Evolutionary conservation across 2,329 filamentous ascomycete species (phyloP).

Genomic region (Teratosphaeriaceae sp.): DNA sequence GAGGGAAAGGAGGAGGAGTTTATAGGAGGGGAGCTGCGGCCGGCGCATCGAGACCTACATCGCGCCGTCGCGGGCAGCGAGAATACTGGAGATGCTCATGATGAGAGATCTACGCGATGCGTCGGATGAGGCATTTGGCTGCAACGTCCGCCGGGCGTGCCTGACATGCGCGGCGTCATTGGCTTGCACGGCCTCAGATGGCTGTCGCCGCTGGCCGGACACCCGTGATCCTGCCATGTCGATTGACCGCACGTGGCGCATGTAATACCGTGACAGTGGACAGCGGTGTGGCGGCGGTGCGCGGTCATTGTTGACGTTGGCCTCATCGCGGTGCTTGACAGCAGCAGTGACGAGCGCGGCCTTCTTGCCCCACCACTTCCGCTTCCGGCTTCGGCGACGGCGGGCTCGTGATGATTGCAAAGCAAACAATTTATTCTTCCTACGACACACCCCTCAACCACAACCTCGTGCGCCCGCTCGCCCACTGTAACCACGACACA

Average conservation of each 20-base stretch:
- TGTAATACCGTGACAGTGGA: too few relatives aligned
- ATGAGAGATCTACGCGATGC: neutral
- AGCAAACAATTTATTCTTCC: constrained; percentile 5
- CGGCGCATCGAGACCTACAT: constrained; percentile 3
- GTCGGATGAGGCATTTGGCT: neutral
- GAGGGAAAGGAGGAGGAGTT: constrained; percentile 18
- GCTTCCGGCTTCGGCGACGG: neutral
- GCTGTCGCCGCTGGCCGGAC: neutral
- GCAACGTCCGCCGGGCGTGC: constrained; percentile 2
- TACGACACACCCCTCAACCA: too few relatives aligned
- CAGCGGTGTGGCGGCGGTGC: too few relatives aligned
- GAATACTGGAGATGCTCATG: too few relatives aligned
- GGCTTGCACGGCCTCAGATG: neutral
- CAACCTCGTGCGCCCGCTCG: too few relatives aligned
- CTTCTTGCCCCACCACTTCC: neutral
- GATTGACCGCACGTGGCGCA: too few relatives aligned
- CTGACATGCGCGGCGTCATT: constrained; percentile 1
- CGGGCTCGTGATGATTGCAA: neutral
- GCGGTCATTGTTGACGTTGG: too few relatives aligned
- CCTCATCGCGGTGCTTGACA: too few relatives aligned
- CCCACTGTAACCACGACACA: too few relatives aligned
- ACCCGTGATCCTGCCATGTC: too few relatives aligned
- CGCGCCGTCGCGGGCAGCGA: neutral
- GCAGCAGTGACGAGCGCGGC: too few relatives aligned
- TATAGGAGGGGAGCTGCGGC: constrained; percentile 14